A percentile compares a stretch with the other conserved stretches of the same genome.
phyloP scores from a whole-genome alignment of 2,329 filamentous ascomycete species.

The Emericellopsis atlantica region DNA sequence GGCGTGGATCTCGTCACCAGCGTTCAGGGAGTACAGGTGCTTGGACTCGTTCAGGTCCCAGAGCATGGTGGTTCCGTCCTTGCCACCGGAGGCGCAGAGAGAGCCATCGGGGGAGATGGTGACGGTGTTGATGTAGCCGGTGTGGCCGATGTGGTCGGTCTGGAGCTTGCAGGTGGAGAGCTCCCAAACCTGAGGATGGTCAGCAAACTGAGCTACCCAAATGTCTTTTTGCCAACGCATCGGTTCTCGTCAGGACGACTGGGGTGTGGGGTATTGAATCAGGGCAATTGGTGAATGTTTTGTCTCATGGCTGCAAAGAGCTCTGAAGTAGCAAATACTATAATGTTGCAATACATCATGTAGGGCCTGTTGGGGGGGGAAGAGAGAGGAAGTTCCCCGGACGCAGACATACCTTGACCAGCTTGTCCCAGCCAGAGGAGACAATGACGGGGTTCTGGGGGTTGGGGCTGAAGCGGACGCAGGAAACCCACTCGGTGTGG shows the following conservation, averaged over 20 bases:
- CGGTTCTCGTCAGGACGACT: slow-evolving; percentile 1
- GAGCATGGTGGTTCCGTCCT: slow-evolving; percentile 99
- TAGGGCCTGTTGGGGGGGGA: slow-evolving; percentile 12
- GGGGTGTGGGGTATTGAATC: slow-evolving; percentile 30
- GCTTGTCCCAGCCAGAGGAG: slow-evolving; percentile 97
- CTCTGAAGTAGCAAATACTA: slow-evolving; percentile 99
- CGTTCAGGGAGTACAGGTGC: slow-evolving; percentile 99
- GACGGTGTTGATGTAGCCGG: slow-evolving; percentile 99
- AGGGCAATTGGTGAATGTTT: slow-evolving; percentile 77
- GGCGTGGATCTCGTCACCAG: slow-evolving; percentile 99
- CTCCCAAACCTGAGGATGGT: slow-evolving; percentile 77
- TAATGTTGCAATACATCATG: slow-evolving; percentile 82
- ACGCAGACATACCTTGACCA: slow-evolving; percentile 84
- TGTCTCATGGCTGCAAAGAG: slow-evolving; percentile 88
- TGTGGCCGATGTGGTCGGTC: slow-evolving; percentile 99
- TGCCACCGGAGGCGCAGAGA: slow-evolving; percentile 96
- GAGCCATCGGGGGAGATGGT: slow-evolving; percentile 99
- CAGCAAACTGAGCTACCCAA: neutral
- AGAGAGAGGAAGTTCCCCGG: neutral
- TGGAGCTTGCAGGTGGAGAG: slow-evolving; percentile 98
- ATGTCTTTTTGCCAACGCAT: no score
- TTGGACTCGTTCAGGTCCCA: slow-evolving; percentile 99
- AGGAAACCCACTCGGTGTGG: slow-evolving; percentile 99
- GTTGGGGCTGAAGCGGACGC: slow-evolving; percentile 99
- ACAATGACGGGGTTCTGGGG: slow-evolving; percentile 99